phyloP scores from a whole-genome alignment of 2,329 filamentous ascomycete species.

The Colletotrichum sp. region DNA sequence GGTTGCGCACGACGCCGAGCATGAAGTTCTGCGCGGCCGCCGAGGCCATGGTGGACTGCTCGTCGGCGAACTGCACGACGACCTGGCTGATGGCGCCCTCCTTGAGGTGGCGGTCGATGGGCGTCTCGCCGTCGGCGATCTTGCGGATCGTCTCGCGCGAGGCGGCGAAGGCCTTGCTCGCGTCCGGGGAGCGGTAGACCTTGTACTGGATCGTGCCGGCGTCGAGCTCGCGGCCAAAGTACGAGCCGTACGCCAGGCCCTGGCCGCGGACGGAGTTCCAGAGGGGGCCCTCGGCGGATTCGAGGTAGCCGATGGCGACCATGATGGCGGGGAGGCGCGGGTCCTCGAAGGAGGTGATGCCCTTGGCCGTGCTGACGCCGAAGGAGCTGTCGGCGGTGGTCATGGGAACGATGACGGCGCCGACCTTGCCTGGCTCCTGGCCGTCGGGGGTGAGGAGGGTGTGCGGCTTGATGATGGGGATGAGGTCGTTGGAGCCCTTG shows the following conservation, averaged over 20 bases:
- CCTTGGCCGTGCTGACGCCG: slow-evolving; percentile 75
- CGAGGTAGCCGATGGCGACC: slow-evolving; percentile 89
- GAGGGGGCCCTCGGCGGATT: slow-evolving; percentile 90
- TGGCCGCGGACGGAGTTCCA: slow-evolving; percentile 94
- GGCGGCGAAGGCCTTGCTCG: slow-evolving; percentile 82
- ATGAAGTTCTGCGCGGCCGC: slow-evolving; percentile 87
- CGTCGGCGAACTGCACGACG: slow-evolving; percentile 84
- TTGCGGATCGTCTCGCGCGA: slow-evolving; percentile 76
- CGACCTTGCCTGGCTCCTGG: slow-evolving; percentile 73
- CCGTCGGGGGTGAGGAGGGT: slow-evolving; percentile 79
- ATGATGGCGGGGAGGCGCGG: slow-evolving; percentile 82
- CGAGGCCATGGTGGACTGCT: slow-evolving; percentile 82
- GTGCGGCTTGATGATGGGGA: slow-evolving; percentile 73
- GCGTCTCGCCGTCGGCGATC: slow-evolving; percentile 72
- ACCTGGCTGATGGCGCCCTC: slow-evolving; percentile 92
- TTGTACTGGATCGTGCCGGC: slow-evolving; percentile 82
- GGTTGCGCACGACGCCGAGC: slow-evolving; percentile 76
- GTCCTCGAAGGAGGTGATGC: slow-evolving; percentile 77
- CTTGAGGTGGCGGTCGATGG: slow-evolving; percentile 81
- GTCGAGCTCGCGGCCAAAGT: slow-evolving; percentile 79
- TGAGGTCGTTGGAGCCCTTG: slow-evolving; percentile 48
- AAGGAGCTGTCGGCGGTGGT: slow-evolving; percentile 92
- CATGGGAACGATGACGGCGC: slow-evolving; percentile 85
- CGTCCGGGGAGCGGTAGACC: slow-evolving; percentile 89
- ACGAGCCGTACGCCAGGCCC: slow-evolving; percentile 88